phyloP scores from a whole-genome alignment of 2,329 filamentous ascomycete species.

The Cadophora sp. region DNA sequence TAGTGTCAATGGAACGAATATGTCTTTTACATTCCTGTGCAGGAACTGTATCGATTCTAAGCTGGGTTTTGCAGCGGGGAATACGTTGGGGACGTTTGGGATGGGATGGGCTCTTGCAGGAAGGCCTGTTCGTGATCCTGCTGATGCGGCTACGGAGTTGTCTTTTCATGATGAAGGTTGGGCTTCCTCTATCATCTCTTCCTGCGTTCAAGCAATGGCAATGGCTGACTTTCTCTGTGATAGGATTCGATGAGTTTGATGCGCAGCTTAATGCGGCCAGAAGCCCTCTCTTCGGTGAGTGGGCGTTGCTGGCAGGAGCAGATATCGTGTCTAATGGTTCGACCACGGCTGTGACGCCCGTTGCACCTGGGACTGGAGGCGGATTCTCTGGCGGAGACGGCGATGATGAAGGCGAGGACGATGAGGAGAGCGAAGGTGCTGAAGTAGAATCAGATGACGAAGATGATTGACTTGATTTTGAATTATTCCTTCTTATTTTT shows the following conservation, averaged over 20 bases:
- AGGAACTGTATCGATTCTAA: conserved; percentile 46
- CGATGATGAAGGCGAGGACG: not conserved
- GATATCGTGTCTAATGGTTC: conserved; percentile 6
- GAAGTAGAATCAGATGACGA: not conserved
- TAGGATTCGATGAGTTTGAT: conserved; percentile 11
- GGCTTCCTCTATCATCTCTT: not conserved
- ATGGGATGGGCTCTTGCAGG: conserved; percentile 50
- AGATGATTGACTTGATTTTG: not conserved
- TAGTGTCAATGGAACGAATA: conserved; percentile 51
- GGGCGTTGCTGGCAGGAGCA: conserved; percentile 4
- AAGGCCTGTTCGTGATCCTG: conserved; percentile 37
- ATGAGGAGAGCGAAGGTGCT: not conserved
- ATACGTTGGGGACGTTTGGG: conserved; percentile 38
- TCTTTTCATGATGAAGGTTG: conserved; percentile 45
- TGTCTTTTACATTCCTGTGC: conserved; percentile 56
- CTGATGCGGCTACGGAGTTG: conserved; percentile 38
- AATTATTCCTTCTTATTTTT: not conserved
- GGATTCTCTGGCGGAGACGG: not conserved
- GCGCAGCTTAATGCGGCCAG: conserved; percentile 7
- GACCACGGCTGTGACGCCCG: not conserved
- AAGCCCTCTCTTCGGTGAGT: conserved; percentile 1
- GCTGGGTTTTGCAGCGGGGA: conserved; percentile 42
- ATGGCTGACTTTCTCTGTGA: not conserved
- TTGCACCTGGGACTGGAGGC: not conserved
- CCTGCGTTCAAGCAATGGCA: not conserved